Evolutionary conservation across 306 rosid genomes (phyloP).

Genomic region (Rubus idaeus): DNA sequence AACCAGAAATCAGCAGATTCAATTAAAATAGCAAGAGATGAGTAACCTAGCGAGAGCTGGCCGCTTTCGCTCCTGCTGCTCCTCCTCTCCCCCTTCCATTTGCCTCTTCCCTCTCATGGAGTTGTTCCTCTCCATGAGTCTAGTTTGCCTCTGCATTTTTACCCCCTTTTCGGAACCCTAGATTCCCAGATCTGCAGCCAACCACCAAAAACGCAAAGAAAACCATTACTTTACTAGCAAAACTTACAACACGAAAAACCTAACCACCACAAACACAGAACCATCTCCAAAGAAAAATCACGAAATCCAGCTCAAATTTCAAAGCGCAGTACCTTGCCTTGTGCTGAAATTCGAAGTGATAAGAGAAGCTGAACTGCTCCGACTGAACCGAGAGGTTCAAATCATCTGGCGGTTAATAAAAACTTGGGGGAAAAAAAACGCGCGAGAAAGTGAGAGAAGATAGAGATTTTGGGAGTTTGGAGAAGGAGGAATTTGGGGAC

Average conservation of each 20-base stretch:
- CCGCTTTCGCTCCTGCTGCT: slow-evolving; percentile 88
- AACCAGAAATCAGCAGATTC: slow-evolving; percentile 14
- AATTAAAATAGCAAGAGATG: neutral
- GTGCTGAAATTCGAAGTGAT: slow-evolving; percentile 8
- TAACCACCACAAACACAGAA: slow-evolving; percentile 22
- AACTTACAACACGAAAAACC: slow-evolving; percentile 30
- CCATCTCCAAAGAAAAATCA: slow-evolving; percentile 24
- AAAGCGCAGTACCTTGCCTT: neutral
- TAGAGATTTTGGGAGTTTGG: slow-evolving; percentile 11
- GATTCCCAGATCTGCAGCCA: slow-evolving; percentile 46
- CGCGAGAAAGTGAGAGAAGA: slow-evolving; percentile 27
- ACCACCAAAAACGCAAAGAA: slow-evolving; percentile 33
- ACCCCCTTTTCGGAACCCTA: slow-evolving; percentile 25
- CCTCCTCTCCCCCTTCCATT: slow-evolving; percentile 82
- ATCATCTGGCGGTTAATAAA: neutral
- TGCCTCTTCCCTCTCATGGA: slow-evolving; percentile 76
- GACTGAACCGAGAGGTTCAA: neutral
- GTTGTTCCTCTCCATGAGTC: slow-evolving; percentile 55
- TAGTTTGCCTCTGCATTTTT: slow-evolving; percentile 63
- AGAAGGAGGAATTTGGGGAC: slow-evolving; percentile 22
- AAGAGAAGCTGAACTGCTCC: neutral
- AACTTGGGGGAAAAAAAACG: neutral
- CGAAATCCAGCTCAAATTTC: slow-evolving; percentile 28
- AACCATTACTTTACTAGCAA: slow-evolving; percentile 7
- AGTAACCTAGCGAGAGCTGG: slow-evolving; percentile 93